Conservation (phyloP, 1,139 yeast species). For the Magnusiomyces starmeri region DNA sequence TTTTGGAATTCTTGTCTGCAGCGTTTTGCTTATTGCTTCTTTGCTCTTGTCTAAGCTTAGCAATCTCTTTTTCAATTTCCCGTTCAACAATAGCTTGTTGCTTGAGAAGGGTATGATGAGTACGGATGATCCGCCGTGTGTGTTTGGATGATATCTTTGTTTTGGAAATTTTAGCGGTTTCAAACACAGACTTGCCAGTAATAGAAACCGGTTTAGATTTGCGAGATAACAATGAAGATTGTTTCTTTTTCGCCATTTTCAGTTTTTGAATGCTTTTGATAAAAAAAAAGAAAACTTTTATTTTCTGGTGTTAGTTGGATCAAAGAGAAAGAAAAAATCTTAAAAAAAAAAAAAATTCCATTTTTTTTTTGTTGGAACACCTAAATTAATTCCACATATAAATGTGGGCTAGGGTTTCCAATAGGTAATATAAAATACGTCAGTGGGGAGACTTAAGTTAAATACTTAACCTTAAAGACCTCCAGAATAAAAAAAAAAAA, state of each 20-base stretch:
- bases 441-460: too few relatives aligned
- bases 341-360: too few relatives aligned
- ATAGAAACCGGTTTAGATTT: slow-evolving; percentile 1
- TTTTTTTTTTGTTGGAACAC: too few relatives aligned
- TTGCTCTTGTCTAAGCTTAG: not conserved
- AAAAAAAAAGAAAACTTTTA: too few relatives aligned
- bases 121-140: slow-evolving; percentile 31
- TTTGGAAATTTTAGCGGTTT: not conserved
- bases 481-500: too few relatives aligned
- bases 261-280: too few relatives aligned
- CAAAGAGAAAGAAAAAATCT: too few relatives aligned
- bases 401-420: too few relatives aligned
- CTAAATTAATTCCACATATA: too few relatives aligned
- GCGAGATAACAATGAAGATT: not conserved
- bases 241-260: not conserved
- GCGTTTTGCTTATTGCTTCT: slow-evolving; percentile 1
- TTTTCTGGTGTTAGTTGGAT: too few relatives aligned
- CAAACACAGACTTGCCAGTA: slow-evolving; percentile 4
- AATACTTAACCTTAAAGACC: too few relatives aligned
- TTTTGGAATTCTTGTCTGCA: not conserved
- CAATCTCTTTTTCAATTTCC: slow-evolving; percentile 12
- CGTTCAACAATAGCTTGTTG: slow-evolving; percentile 23
- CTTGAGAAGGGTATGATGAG: slow-evolving; percentile 33
- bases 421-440: too few relatives aligned
- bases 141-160: slow-evolving; percentile 18